Base-by-base conservation (phyloP, 2,329 filamentous ascomycete species). In the Aureobasidium sp. region DNA sequence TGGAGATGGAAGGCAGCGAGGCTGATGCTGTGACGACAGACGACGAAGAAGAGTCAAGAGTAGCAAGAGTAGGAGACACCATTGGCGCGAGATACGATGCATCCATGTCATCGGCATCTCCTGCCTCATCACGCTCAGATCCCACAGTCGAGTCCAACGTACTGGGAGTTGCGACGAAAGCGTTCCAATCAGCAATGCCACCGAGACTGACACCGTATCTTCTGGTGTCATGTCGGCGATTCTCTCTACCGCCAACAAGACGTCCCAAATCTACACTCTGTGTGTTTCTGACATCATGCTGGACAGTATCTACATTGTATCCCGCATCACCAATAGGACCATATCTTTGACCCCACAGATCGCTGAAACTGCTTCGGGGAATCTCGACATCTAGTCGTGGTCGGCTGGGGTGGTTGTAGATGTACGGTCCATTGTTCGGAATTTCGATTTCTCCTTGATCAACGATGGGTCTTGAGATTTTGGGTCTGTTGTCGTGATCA, bases 321-420 rank as follows among this genome's bases (percentile, higher is more conserved):
- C 42, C 54, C 2, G 25, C 13, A 5, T 57, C 54, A n/a, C 54
- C 40, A 38, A 57, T 40, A n/a, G 51, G 35, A 27, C 42, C 54
- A 31, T 45, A 46, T 35, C 42, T 15, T 38, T 57, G 54, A 9
- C 55, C 55, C 55, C 55, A 58, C 2, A 58, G 43, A 58, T 58
- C 55, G 33, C 55, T 58, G 33, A 58, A 58, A 58, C 55, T 58
- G 42, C 31, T 38, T 38, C 55, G 17, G 3, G 55, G 55, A n/a
- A 58, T 58, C 21, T 47, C 42, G 19, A 58, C 55, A 31, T 49
- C 38, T 3, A 58, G 43, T 1, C 43, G 29, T 17, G 55, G 42
- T n/a, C 55, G 55, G 11, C 29, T 43, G 17, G 55, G 55, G 17
- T 58, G 55, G 21, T 38, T 40, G 35, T 58, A 58, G 55, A 58